These are phyloP conservation scores for Meyerozyma smithsonii DNA, from an alignment of 1,139 yeast species.

Conservation along the genomic window DNA sequence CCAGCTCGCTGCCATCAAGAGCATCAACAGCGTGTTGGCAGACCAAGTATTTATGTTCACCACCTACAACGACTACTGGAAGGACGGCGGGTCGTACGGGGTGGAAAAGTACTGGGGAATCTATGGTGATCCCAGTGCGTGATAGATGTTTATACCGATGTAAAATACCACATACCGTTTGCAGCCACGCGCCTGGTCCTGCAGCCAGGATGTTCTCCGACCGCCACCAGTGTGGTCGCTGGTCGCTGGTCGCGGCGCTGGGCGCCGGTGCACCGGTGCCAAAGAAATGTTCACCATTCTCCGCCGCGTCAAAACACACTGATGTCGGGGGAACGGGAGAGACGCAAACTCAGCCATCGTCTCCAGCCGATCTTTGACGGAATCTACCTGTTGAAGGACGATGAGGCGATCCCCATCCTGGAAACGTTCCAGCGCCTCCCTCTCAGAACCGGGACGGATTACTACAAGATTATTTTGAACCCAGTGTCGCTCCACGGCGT, in stretches of 20 bases:
- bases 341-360: constrained; percentile 37
- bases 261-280: no score
- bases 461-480: constrained; percentile 38
- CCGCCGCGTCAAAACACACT: no score
- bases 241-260: no score
- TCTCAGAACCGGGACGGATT: constrained; percentile 44
- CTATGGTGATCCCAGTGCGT: constrained; percentile 9
- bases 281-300: no score
- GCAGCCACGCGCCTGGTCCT: no score
- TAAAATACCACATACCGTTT: neutral
- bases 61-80: constrained; percentile 77
- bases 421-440: constrained; percentile 53
- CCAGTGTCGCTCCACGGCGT: constrained; percentile 43
- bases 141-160: constrained; percentile 1
- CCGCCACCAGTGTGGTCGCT: no score
- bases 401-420: constrained; percentile 35
- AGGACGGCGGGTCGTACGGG: constrained; percentile 55
- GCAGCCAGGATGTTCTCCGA: no score
- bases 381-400: constrained; percentile 42
- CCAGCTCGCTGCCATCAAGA: constrained; percentile 55
- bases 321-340: constrained; percentile 27
- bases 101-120: constrained; percentile 78
- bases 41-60: constrained; percentile 58
- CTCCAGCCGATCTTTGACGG: constrained; percentile 37
- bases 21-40: constrained; percentile 54